Evolutionary conservation across 179 eudicot species (phyloP).

Genomic region (Beta macrorhiza): DNA sequence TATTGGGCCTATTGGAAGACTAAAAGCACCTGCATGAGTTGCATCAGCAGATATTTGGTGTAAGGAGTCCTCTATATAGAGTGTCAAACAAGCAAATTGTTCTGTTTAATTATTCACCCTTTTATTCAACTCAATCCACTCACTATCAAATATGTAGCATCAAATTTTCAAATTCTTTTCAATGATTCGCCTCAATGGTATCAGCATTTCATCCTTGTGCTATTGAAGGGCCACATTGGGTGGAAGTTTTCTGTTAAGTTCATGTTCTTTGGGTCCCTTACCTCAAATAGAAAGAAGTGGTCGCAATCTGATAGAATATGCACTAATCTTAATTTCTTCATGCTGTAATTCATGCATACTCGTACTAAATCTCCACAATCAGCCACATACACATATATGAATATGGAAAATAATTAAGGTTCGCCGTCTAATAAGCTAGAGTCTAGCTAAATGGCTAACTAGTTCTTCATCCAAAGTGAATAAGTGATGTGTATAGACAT

Average conservation of each 20-base stretch:
- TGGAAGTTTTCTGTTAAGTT: constrained; percentile 34
- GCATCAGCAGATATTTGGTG: background rate
- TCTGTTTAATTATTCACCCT: background rate
- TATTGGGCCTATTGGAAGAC: no score
- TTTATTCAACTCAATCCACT: constrained; percentile 12
- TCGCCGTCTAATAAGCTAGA: background rate
- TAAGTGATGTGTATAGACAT: no score
- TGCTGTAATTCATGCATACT: constrained; percentile 1
- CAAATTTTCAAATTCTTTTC: background rate
- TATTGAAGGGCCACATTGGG: constrained; percentile 26
- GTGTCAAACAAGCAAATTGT: constrained; percentile 13
- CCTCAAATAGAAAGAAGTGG: constrained; percentile 4
- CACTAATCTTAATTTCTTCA: background rate
- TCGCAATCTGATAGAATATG: constrained; percentile 18
- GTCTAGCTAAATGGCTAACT: no score
- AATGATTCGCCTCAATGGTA: constrained; percentile 21
- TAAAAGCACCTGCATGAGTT: background rate
- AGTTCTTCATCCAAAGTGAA: background rate
- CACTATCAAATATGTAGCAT: constrained; percentile 17
- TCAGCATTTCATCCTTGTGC: constrained; percentile 24
- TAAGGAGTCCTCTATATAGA: background rate
- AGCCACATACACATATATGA: background rate
- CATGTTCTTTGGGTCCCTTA: constrained; percentile 28
- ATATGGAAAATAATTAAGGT: background rate
- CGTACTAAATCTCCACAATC: background rate